Evolutionary conservation across 306 rosid species (phyloP), one percentile per base, ranked within the genome.

Genomic region (Rosa chinensis): DNA sequence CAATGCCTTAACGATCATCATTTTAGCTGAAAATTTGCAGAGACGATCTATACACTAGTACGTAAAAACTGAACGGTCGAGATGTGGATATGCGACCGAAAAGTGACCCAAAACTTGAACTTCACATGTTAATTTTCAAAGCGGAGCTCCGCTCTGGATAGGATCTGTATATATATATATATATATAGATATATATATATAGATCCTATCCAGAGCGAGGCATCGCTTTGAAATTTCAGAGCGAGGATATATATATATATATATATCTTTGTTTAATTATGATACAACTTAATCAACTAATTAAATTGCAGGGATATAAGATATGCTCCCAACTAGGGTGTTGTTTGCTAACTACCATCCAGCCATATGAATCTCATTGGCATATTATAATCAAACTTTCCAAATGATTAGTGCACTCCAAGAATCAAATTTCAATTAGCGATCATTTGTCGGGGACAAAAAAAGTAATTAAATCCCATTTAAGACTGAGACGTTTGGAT

Each of bases 261-360:
- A 43, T 43, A 6, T 56, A 6, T 66, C 40, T 7, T 37, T 7
- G 21, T 16, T 35, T 2, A 6, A 66, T 17, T 11, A 5, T 2
- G 18, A 62, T 28, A 75, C 58, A 59, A 23, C 43, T 14, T 10
- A 32, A 32, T 35, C 39, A 35, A 35, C 44, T 23, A 59, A 59
- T 12, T 11, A 13, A 28, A 28, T 44, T 75, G 12, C 32, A 62
- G 28, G 28, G 6, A 49, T 9, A 32, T 55, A 4, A 8, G 56
- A 66, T 66, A 45, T 75, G 61, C 71, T 75, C 59, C 61, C 71
- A 62, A 44, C 32, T 2, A 3, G 45, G 71, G 71, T 75, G n/a
- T 25, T 25, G 79, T 6, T 7, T 75, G 64, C 45, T 35, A 75
- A 18, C 58, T 39, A 16, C 56, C 79, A 28, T 62, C 43, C 71